Evolutionary conservation across 495 filamentous ascomycete species (phyloP).

Genomic region (Aspergillus affinis): DNA sequence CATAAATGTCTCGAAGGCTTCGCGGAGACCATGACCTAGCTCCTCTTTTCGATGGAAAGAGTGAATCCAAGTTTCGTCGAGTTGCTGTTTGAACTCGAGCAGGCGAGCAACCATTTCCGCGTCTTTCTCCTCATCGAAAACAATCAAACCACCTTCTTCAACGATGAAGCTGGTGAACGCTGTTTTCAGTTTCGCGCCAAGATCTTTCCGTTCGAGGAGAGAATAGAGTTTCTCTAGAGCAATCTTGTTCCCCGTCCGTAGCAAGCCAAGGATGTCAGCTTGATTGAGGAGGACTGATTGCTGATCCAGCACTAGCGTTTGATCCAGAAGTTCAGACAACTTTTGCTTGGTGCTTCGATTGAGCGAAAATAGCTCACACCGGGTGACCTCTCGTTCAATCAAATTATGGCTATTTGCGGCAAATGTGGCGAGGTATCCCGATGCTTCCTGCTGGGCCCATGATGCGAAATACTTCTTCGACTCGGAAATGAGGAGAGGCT

Average conservation of each 20-base stretch:
- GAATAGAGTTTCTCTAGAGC: constrained; percentile 75
- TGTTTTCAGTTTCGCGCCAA: constrained; percentile 62
- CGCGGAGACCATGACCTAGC: constrained; percentile 72
- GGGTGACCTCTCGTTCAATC: constrained; percentile 65
- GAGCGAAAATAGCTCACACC: constrained; percentile 77
- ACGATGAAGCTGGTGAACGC: constrained; percentile 80
- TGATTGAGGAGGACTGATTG: constrained; percentile 59
- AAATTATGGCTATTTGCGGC: constrained; percentile 63
- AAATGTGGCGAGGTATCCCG: constrained; percentile 64
- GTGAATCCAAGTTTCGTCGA: constrained; percentile 70
- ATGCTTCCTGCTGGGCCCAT: constrained; percentile 64
- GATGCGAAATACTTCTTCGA: constrained; percentile 62
- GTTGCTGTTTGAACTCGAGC: constrained; percentile 74
- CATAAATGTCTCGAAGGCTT: constrained; percentile 86
- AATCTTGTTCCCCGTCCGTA: constrained; percentile 62
- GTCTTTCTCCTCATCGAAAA: constrained; percentile 73
- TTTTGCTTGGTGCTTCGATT: constrained; percentile 77
- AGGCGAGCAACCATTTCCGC: constrained; percentile 86
- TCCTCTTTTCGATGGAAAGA: constrained; percentile 73
- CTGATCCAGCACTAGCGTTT: constrained; percentile 61
- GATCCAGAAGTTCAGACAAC: constrained; percentile 68
- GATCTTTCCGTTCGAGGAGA: constrained; percentile 63
- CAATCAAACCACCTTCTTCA: constrained; percentile 70
- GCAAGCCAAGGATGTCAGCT: constrained; percentile 63
- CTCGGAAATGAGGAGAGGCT: constrained; percentile 66